Conservation (phyloP, 306 rosid genomes). For the Calophaca sinica region DNA sequence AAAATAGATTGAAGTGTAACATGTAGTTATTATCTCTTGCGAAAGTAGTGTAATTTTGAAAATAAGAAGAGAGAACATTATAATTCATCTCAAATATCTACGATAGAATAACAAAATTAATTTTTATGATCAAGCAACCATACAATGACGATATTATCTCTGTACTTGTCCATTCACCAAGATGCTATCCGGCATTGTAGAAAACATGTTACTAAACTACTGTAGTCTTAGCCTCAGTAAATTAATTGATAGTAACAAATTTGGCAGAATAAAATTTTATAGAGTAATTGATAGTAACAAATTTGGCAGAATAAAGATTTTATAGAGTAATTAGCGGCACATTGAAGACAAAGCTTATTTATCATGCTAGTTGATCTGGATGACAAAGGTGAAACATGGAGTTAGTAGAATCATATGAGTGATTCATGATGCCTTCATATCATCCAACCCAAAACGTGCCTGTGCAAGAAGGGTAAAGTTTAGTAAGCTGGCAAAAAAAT, state of each 20-base stretch:
- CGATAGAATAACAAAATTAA: too few species aligned
- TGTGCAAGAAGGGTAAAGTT: constrained; percentile 47
- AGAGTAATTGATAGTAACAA: too few species aligned
- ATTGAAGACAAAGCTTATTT: constrained; percentile 29
- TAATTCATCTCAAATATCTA: too few species aligned
- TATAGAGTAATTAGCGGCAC: constrained; percentile 20
- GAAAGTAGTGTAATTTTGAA: too few species aligned
- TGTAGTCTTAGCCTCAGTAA: constrained; percentile 21
- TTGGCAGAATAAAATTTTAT: background rate
- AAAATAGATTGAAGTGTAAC: too few species aligned
- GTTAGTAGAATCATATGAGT: background rate
- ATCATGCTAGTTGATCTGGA: constrained; percentile 7
- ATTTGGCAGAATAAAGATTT: background rate
- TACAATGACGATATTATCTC: too few species aligned
- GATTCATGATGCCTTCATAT: constrained; percentile 70
- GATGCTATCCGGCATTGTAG: background rate
- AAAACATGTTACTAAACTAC: background rate
- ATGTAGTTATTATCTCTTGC: too few species aligned
- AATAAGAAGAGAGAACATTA: too few species aligned
- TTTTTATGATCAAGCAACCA: too few species aligned
- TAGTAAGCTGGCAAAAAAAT: background rate
- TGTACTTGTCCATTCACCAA: too few species aligned
- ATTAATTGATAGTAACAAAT: constrained; percentile 15
- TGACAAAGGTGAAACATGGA: constrained; percentile 15
- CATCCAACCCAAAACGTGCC: constrained; percentile 88